Base-by-base conservation (phyloP, 371 early-diverging fungal species). In the Nosema muscidifuracis region DNA sequence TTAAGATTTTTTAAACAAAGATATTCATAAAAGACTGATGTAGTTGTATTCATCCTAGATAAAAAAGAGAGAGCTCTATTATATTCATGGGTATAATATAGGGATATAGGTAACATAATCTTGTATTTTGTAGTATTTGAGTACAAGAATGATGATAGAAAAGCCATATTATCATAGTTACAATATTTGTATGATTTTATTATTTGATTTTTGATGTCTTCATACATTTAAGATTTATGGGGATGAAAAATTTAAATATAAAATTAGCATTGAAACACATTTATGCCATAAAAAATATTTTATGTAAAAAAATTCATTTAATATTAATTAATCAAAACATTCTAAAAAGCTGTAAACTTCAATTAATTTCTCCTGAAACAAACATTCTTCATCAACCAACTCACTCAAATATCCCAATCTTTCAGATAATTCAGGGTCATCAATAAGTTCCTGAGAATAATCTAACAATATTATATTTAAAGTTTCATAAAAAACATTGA, bases 61-160 rank as follows among this genome's bases (percentile, higher is more conserved):
- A 83, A 70, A 44, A 69, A 58, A 33, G 31, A 63, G 0, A 81
- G 18, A 24, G 78, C 67, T 34, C 80, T 60, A n/a, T 69, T 12
- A 67, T 80, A 74, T 65, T 83, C 83, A 13, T 56, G 58, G 26
- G 77, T 60, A 64, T 58, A 66, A 77, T 83, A 76, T 40, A 81
- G 51, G 40, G 66, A 36, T 56, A 83, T 70, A 31, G 80, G 60
- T 38, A 70, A 26, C 15, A 78, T 50, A 9, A 72, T 28, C n/a
- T 26, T 44, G 63, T 67, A 75, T 53, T 71, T 42, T 36, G 43
- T 16, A 38, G 26, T 36, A 15, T 36, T 16, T 16, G 33, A 36
- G 15, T 22, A 47, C 13, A 75, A 22, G n/a, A 40, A 57, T 36
- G 65, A 31, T 31, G 61, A 4, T 22, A 71, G 20, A 63, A 71